Evolutionary conservation across 148 eudicot species (phyloP), one percentile per base, ranked within the genome.

Genomic region (Rheum nobile): DNA sequence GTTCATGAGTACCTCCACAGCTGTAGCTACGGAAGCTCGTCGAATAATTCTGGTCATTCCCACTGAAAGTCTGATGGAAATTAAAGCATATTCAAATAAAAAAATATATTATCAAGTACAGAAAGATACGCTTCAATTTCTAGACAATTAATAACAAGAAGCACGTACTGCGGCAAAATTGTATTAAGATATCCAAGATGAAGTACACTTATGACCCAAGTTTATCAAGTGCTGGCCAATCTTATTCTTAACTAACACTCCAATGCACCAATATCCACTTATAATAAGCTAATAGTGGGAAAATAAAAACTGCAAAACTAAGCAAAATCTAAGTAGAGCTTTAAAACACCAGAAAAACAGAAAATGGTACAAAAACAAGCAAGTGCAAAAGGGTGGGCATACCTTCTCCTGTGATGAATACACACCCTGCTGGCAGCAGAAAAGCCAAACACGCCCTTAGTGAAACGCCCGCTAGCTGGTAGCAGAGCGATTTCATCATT

Each of bases 1-100:
- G 17, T 61, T 31, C 16, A 61, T 61, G 68, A 61, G 68, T 26
- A 92, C 98, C 98, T 93, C 93, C 72, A 90, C 90, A 61, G 88
- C 81, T 26, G 96, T 76, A 47, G 93, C 77, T 72, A 85, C 70
- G 55, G 88, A 87, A 59, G 96, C 98, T 74, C 77, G 86, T 35
- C 81, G 84, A 78, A 82, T 75, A 48, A 84, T 61, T 54, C 78
- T 80, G 43, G 71, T 72, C 68, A 31, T 54, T 29, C 80, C 67
- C 68, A 79, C 76, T 32, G 88, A 77, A 47, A 81, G 84, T 84
- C 98, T 90, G 87, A 74, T 68, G 61, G 35, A 81, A 50, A 8
- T n/a, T n/a, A n/a, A n/a, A n/a, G 10, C 13, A 55, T 24, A 24
- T 4, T 7, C 63, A 22, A 8, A 55, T 19, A 6, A 24, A 1